phyloP scores from a whole-genome alignment of 177 flowering plant species.

The Vitis hybrid region DNA sequence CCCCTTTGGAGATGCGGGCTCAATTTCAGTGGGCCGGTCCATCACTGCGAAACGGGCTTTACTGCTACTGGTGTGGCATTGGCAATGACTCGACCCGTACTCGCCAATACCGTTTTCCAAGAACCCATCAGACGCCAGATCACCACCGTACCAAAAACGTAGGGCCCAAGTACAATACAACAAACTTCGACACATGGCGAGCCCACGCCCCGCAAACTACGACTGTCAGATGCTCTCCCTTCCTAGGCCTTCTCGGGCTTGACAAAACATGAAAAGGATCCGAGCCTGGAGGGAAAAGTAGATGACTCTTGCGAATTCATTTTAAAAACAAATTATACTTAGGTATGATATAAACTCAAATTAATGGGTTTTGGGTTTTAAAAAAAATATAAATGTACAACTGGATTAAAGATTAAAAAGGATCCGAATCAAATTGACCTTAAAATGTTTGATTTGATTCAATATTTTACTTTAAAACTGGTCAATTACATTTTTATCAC shows the following conservation, averaged over 20 bases:
- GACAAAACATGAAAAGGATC: constrained; percentile 4
- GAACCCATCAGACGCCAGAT: constrained; percentile 4
- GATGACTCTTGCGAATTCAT: constrained; percentile 3
- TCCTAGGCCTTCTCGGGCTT: constrained; percentile 13
- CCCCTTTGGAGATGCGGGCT: background rate
- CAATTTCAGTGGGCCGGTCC: constrained; percentile 11
- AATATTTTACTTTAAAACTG: too few species aligned
- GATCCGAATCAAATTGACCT: too few species aligned
- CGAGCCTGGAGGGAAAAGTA: constrained; percentile 11
- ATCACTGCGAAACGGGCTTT: constrained; percentile 5
- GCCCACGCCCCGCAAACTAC: constrained; percentile 12
- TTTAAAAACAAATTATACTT: too few species aligned
- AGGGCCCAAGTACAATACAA: constrained; percentile 12
- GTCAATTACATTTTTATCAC: too few species aligned
- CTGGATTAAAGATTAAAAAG: too few species aligned
- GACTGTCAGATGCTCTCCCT: constrained; percentile 14
- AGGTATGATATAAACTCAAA: too few species aligned
- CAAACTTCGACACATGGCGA: constrained; percentile 2
- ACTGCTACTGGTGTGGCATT: constrained; percentile 12
- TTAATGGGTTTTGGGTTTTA: too few species aligned
- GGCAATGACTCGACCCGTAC: constrained; percentile 15
- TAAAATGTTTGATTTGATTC: too few species aligned
- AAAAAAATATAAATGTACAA: too few species aligned
- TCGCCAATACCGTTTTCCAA: constrained; percentile 9
- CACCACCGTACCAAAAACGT: constrained; percentile 16